Percentiles rank a stretch among this genome's conserved stretches.
Conservation (phyloP, 192 early-diverging fungal species). For the Umbelopsis vinacea region DNA sequence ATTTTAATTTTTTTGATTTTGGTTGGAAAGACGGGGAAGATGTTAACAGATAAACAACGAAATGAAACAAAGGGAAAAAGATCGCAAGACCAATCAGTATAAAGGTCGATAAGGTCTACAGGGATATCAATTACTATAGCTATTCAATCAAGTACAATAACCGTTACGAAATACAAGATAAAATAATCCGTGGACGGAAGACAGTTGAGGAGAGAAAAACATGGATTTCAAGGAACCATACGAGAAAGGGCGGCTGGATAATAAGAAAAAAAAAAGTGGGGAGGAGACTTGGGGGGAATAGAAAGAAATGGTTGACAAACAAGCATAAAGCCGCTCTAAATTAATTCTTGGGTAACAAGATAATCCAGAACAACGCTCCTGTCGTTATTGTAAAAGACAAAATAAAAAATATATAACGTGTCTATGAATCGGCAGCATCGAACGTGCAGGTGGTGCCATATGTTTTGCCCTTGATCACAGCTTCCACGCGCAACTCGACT, state of each 20-base stretch:
- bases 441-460: conserved; percentile 47
- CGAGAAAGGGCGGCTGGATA: neutral
- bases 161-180: conserved; percentile 22
- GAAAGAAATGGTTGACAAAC: neutral
- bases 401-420: neutral
- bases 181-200: neutral
- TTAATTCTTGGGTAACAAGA: neutral
- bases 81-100: neutral
- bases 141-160: conserved; percentile 25
- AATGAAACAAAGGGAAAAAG: conserved; percentile 3
- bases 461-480: conserved; percentile 46
- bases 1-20: no score
- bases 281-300: neutral
- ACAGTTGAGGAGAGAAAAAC: neutral
- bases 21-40: no score
- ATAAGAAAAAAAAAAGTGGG: neutral
- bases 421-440: conserved; percentile 27
- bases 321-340: conserved; percentile 6
- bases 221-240: neutral
- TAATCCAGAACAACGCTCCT: conserved; percentile 19
- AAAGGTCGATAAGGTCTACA: conserved; percentile 15
- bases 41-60: neutral
- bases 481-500: conserved; percentile 44
- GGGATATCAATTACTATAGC: conserved; percentile 23
- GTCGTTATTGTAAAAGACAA: neutral